Evolutionary conservation across 768 basidiomycete genomes (phyloP).

Genomic region (Sistotremastrum niveocremeum): DNA sequence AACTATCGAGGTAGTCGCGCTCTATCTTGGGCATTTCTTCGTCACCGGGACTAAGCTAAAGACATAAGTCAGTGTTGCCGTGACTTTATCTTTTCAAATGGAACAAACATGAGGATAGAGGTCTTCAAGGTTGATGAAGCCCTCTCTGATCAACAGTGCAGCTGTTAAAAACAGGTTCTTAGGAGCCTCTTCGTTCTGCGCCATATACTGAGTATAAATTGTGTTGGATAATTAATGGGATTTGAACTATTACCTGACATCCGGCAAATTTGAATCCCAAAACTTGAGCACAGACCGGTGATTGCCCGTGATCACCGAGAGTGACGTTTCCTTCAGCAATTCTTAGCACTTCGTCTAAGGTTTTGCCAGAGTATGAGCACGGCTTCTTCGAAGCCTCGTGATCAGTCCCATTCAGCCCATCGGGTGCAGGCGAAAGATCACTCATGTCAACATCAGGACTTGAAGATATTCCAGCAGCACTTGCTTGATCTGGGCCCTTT

Average conservation of each 20-base stretch:
- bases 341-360: slow-evolving; percentile 50
- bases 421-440: no score
- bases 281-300: slow-evolving; percentile 73
- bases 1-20: slow-evolving; percentile 49
- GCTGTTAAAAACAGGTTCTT: slow-evolving; percentile 68
- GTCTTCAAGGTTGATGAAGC: slow-evolving; percentile 76
- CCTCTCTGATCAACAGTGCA: slow-evolving; percentile 81
- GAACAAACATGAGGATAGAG: slow-evolving; percentile 78
- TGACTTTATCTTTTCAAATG: slow-evolving; percentile 1
- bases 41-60: slow-evolving; percentile 62
- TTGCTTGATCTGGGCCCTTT: no score
- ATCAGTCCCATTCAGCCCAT: no score
- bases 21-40: slow-evolving; percentile 56
- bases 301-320: slow-evolving; percentile 5
- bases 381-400: no score
- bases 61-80: slow-evolving; percentile 4
- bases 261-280: slow-evolving; percentile 95
- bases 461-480: no score
- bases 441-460: no score
- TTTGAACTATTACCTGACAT: slow-evolving; percentile 50
- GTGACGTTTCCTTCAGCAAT: slow-evolving; percentile 31
- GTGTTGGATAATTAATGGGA: slow-evolving; percentile 6
- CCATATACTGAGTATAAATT: slow-evolving; percentile 29
- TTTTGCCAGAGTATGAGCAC: slow-evolving; percentile 38
- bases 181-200: slow-evolving; percentile 47